These are phyloP conservation scores for Penicillium sp. DNA, from an alignment of 2,329 filamentous ascomycete species.

Conservation along the genomic window DNA sequence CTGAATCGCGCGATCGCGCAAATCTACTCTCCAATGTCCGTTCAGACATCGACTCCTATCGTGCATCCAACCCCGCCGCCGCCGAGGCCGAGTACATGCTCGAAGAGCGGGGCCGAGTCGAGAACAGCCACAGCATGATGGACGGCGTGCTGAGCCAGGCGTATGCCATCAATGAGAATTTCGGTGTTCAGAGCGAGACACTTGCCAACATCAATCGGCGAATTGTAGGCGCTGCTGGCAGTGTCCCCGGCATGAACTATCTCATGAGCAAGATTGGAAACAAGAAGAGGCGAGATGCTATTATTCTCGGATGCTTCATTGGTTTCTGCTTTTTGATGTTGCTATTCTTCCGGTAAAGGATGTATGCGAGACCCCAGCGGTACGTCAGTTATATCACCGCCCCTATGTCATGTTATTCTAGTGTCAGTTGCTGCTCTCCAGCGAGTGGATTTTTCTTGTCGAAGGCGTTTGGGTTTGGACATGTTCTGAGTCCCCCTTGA, in stretches of 20 bases:
- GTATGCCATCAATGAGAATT: conserved; percentile 93
- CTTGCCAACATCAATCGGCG: conserved; percentile 83
- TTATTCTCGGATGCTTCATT: conserved; percentile 89
- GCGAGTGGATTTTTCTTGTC: conserved; percentile 15
- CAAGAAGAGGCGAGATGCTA: conserved; percentile 90
- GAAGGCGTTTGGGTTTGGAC: conserved; percentile 21
- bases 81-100: conserved; percentile 97
- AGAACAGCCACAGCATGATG: conserved; percentile 83
- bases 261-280: conserved; percentile 89
- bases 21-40: conserved; percentile 90
- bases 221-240: conserved; percentile 83
- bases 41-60: conserved; percentile 88
- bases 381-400: conserved; percentile 3
- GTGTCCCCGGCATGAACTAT: conserved; percentile 89
- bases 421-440: conserved; percentile 13
- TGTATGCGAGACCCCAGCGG: background rate
- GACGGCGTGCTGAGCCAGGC: conserved; percentile 92
- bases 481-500: conserved; percentile 12
- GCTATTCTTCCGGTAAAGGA: conserved; percentile 67
- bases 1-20: conserved; percentile 76
- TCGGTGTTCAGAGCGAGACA: conserved; percentile 81
- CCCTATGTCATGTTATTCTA: conserved; percentile 10
- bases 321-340: conserved; percentile 87
- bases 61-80: conserved; percentile 72
- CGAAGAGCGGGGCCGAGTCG: conserved; percentile 78